Percentiles rank a stretch among this genome's conserved stretches.
phyloP scores from a whole-genome alignment of 257 asterid species.

The Nicotiana sylvestris region DNA sequence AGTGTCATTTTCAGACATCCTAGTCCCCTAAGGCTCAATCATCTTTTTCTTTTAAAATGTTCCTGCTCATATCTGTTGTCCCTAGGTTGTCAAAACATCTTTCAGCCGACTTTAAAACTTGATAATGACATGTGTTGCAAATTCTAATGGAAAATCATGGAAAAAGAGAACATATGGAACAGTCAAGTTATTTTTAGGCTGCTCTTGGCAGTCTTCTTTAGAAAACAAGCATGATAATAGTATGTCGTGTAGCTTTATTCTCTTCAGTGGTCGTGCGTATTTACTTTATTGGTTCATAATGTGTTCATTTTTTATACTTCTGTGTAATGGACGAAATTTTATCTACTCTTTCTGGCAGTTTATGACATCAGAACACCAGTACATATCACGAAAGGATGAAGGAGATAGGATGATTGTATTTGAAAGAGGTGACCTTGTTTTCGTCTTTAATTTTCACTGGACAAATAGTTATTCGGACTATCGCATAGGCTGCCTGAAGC shows the following conservation, averaged over 20 bases:
- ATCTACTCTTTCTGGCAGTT: constrained; percentile 44
- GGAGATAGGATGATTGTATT: constrained; percentile 72
- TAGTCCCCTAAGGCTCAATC: not conserved
- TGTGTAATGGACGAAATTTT: not conserved
- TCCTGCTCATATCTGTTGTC: not conserved
- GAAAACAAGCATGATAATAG: not conserved
- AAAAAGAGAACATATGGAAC: not conserved
- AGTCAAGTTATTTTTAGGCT: not conserved
- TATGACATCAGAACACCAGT: constrained; percentile 92
- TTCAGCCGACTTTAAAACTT: not conserved
- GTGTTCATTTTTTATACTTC: not conserved
- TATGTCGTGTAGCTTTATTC: not conserved
- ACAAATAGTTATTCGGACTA: constrained; percentile 75
- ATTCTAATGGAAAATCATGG: not conserved
- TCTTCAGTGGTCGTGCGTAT: not conserved
- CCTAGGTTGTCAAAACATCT: not conserved
- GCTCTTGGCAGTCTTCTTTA: not conserved
- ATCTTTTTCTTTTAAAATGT: not conserved
- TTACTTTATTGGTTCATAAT: not conserved
- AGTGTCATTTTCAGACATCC: not conserved
- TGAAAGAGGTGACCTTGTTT: constrained; percentile 78
- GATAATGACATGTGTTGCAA: not conserved
- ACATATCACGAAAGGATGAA: constrained; percentile 78
- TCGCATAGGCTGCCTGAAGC: constrained; percentile 73
- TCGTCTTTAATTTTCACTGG: constrained; percentile 94